A percentile compares a stretch with the other conserved stretches of the same genome.
phyloP scores from a whole-genome alignment of 2,329 filamentous ascomycete genomes.

The Emydomyces testavorans region DNA sequence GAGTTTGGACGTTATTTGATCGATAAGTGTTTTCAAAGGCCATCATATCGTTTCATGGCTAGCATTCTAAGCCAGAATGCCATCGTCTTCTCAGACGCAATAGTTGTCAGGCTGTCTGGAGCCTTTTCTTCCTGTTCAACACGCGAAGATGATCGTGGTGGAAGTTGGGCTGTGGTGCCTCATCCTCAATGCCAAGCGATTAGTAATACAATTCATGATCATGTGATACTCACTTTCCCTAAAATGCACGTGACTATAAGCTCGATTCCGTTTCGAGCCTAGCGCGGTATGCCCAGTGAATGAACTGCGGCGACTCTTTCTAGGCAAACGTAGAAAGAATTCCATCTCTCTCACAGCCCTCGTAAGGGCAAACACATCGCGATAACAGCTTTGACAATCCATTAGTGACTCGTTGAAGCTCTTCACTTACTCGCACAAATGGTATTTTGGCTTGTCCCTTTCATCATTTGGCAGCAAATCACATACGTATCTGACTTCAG shows the following conservation, averaged over 20 bases:
- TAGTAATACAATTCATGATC: background rate
- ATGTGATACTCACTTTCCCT: background rate
- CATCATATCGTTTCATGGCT: too few species aligned
- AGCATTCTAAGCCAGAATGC: too few species aligned
- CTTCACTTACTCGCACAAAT: conserved; percentile 1
- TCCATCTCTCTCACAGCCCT: background rate
- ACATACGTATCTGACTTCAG: background rate
- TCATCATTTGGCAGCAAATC: background rate
- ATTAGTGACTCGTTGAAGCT: background rate
- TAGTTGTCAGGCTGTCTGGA: too few species aligned
- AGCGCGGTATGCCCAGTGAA: background rate
- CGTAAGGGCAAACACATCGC: background rate
- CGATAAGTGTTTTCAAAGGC: too few species aligned
- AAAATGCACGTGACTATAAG: background rate
- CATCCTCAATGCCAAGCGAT: background rate
- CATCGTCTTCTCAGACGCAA: too few species aligned
- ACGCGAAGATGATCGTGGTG: too few species aligned
- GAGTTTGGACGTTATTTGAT: too few species aligned
- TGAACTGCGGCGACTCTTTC: conserved; percentile 6
- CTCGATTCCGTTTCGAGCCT: conserved; percentile 1
- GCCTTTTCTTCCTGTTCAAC: too few species aligned
- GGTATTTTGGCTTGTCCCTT: background rate
- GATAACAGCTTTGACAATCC: background rate
- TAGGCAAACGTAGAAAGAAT: background rate
- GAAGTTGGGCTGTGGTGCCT: too few species aligned